Conservation (phyloP, 2,329 filamentous ascomycete species). For the Sporothrix euskadiensis region DNA sequence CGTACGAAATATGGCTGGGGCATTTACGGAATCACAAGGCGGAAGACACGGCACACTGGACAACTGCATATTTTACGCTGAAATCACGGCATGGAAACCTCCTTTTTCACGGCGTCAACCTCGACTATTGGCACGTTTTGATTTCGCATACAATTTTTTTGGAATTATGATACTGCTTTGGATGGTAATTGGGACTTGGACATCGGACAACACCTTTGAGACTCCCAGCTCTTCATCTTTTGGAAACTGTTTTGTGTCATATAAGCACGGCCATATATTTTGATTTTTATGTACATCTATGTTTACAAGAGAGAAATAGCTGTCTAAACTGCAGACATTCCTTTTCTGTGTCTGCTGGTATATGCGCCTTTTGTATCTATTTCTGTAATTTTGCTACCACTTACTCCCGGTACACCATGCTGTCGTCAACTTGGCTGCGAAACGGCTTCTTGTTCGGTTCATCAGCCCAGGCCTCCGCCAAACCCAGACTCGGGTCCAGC, state of each 20-base stretch:
- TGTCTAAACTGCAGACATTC: not conserved
- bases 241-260: not conserved
- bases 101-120: not conserved
- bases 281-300: constrained; percentile 3
- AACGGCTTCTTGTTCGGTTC: constrained; percentile 52
- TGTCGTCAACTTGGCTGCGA: constrained; percentile 57
- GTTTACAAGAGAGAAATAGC: not conserved
- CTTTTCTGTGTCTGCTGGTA: not conserved
- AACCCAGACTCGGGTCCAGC: constrained; percentile 72
- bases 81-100: not conserved
- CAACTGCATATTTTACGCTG: not conserved
- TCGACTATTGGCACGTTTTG: not conserved
- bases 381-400: not conserved
- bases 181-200: not conserved
- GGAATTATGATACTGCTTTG: not conserved
- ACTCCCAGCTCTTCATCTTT: not conserved
- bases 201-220: not conserved
- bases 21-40: not conserved
- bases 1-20: not conserved
- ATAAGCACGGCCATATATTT: not conserved
- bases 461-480: constrained; percentile 77
- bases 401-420: constrained; percentile 45
- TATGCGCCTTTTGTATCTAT: not conserved
- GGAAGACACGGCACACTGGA: not conserved
- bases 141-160: not conserved